Evolutionary conservation across 371 early-diverging fungal species (phyloP), one percentile per base, ranked within the genome.

Genomic region (Lichtheimia ramosa): DNA sequence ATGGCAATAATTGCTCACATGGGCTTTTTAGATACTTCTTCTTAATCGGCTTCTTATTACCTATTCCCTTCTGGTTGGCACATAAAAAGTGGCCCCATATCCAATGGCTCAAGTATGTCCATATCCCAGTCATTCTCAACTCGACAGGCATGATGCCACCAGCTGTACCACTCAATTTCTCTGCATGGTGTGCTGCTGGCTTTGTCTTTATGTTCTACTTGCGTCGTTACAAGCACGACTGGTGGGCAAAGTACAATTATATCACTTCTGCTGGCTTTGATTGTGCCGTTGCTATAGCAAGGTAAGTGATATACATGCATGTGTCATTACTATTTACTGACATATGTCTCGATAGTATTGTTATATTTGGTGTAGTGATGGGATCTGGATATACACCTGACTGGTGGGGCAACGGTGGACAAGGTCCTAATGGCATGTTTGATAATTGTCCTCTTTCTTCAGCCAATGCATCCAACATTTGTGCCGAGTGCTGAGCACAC

Each of bases 221-320:
- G 13, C 81, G 80, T 59, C 71, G 73, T 55, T 83, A 86, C 55
- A 68, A 68, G 6, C 63, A 72, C 24, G 74, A 75, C 0, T 91
- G 90, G 90, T 92, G 89, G 83, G 34, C 34, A 6, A 34, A 34
- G 34, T 90, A 89, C 66, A 88, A 85, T 68, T 91, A 89, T 63
- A 79, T 90, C 12, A 75, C 91, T 5, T 89, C 90, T 6, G 90
- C 90, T 5, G 90, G 87, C 1, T 69, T 91, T 48, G 90, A 91
- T 63, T 85, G 88, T 16, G 92, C 89, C 25, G 67, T 71, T 10
- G 84, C 82, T 8, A 62, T 83, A 34, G 34, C 34, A 34, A 34
- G 34, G 34, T 34, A 34, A 34, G 34, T 8, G 10, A 2, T 2
- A 34, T 34, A 8, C 6, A 34, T 10, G 10, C 10, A 8, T 4